Conservation (phyloP, 2,329 filamentous ascomycete genomes). For the Monilinia polystroma region DNA sequence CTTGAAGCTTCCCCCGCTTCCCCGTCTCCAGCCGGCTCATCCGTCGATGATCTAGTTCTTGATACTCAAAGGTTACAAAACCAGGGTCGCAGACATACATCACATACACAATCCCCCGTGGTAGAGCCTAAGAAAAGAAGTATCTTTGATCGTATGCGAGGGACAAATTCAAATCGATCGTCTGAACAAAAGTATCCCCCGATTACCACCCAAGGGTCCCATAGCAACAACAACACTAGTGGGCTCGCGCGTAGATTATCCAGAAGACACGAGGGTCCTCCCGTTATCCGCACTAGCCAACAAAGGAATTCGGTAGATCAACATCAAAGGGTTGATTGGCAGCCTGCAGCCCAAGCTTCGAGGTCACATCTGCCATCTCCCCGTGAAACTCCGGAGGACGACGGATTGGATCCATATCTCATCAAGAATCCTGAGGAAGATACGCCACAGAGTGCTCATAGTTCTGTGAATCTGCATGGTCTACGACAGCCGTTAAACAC, state of each 20-base stretch:
- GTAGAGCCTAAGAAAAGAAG: constrained; percentile 37
- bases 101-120: constrained; percentile 29
- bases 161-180: constrained; percentile 30
- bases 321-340: constrained; percentile 42
- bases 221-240: constrained; percentile 52
- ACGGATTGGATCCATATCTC: constrained; percentile 38
- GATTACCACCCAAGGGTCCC: constrained; percentile 20
- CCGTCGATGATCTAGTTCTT: constrained; percentile 36
- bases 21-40: constrained; percentile 27
- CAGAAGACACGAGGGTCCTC: constrained; percentile 53
- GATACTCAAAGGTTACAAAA: constrained; percentile 31
- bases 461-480: constrained; percentile 7
- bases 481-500: constrained; percentile 30
- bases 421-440: constrained; percentile 32
- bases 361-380: constrained; percentile 37
- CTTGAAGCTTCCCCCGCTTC: constrained; percentile 25
- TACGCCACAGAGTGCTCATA: constrained; percentile 27
- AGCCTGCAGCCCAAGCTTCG: constrained; percentile 40
- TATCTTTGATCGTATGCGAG: constrained; percentile 39
- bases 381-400: constrained; percentile 36
- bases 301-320: constrained; percentile 44
- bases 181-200: constrained; percentile 31
- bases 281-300: constrained; percentile 44
- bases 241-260: constrained; percentile 55
- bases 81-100: constrained; percentile 25